Percentiles rank a stretch among this genome's conserved stretches.
Conservation (phyloP, 2,329 filamentous ascomycete genomes). For the Ascochyta viciae-villosae region DNA sequence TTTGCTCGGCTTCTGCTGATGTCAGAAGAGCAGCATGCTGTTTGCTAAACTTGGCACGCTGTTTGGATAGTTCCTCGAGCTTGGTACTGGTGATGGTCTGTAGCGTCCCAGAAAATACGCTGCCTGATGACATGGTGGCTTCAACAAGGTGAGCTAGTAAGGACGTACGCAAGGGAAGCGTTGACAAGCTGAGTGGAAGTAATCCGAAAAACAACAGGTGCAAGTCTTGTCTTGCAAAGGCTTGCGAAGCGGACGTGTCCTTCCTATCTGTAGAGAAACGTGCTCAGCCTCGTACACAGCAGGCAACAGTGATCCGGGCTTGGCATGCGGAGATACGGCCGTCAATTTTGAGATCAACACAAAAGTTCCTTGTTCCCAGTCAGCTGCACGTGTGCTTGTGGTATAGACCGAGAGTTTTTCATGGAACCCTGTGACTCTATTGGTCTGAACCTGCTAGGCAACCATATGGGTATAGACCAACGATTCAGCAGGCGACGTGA, state of each 20-base stretch:
- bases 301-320: slow-evolving; percentile 7
- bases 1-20: slow-evolving; percentile 19
- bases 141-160: neutral
- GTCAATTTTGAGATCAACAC: no score
- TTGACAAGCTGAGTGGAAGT: no score
- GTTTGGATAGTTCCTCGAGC: slow-evolving; percentile 48
- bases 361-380: neutral
- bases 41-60: slow-evolving; percentile 39
- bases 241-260: neutral
- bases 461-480: no score
- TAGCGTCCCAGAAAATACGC: slow-evolving; percentile 45
- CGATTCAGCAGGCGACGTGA: no score
- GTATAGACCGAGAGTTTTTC: no score
- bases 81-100: slow-evolving; percentile 48
- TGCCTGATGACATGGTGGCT: slow-evolving; percentile 34
- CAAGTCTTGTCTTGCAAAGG: neutral
- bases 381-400: neutral
- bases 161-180: no score
- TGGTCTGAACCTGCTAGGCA: no score
- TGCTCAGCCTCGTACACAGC: slow-evolving; percentile 1
- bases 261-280: neutral
- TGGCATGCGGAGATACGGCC: neutral
- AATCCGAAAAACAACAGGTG: no score
- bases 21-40: slow-evolving; percentile 32
- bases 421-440: no score